These are phyloP conservation scores for Arxiozyma slooffiae DNA, from an alignment of 1,139 yeast genomes.

Conservation along the genomic window DNA sequence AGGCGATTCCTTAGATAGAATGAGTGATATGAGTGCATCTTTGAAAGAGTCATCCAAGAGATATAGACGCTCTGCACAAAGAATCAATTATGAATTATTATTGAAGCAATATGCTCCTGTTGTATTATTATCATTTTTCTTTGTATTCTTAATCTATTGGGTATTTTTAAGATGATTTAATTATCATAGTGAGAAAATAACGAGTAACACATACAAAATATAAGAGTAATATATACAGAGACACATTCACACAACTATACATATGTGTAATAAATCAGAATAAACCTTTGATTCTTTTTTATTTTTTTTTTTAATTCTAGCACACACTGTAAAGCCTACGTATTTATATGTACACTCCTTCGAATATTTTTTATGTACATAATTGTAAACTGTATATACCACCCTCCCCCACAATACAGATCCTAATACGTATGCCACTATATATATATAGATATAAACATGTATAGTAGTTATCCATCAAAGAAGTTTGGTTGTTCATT, in stretches of 20 bases:
- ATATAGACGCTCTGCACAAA: conserved; percentile 81
- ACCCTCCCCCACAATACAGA: no score
- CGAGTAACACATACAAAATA: neutral
- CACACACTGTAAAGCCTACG: neutral
- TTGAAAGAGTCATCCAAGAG: conserved; percentile 77
- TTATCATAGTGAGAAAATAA: neutral
- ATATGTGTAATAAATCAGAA: neutral
- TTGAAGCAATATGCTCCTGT: conserved; percentile 84
- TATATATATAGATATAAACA: no score
- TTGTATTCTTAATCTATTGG: conserved; percentile 79
- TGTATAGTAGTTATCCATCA: no score
- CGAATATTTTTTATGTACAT: no score
- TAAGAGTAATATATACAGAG: neutral
- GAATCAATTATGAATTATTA: conserved; percentile 82
- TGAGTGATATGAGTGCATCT: conserved; percentile 79
- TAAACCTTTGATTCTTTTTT: neutral
- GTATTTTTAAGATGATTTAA: conserved; percentile 42
- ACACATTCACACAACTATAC: neutral
- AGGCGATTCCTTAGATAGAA: conserved; percentile 86
- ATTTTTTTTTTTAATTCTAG: neutral
- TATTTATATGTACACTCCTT: no score
- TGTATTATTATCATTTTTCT: conserved; percentile 57
- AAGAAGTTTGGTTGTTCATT: no score
- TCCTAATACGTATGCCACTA: no score
- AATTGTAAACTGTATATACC: neutral